phyloP scores from a whole-genome alignment of 805 yeast genomes.

The Wickerhamiella australiensis region DNA sequence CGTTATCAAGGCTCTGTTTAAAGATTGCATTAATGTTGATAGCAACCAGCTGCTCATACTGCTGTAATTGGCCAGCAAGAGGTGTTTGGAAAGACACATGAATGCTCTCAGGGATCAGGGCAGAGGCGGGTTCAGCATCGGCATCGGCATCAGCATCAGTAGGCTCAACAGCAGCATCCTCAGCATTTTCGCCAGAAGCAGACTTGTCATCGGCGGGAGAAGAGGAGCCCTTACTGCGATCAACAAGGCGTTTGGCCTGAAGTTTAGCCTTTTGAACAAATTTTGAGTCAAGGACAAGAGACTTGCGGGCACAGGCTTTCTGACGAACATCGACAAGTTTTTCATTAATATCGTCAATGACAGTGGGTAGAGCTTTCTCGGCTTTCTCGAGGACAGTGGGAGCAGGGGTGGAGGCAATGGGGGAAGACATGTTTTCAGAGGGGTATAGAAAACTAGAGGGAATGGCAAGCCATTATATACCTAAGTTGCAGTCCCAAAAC shows the following conservation, averaged over 20 bases:
- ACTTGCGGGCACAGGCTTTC: slow-evolving; percentile 6
- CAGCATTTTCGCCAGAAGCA: neutral
- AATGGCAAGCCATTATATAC: neutral
- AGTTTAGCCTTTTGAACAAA: slow-evolving; percentile 1
- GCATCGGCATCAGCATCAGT: neutral
- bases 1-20: neutral
- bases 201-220: too few species aligned
- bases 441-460: neutral
- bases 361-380: neutral
- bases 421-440: neutral
- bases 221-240: neutral
- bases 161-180: neutral
- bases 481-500: neutral
- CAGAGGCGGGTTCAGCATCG: neutral
- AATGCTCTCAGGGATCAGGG: neutral
- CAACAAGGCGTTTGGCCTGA: neutral
- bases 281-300: neutral
- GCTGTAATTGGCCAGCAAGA: neutral
- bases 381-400: slow-evolving; percentile 2
- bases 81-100: slow-evolving; percentile 8
- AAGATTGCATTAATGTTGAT: slow-evolving; percentile 5
- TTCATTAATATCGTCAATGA: neutral
- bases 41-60: slow-evolving; percentile 3
- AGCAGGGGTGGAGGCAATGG: neutral
- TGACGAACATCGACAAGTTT: neutral